Evolutionary conservation across 495 filamentous ascomycete genomes (phyloP), one percentile per base, ranked within the genome.

Genomic region (Jackrogersella multiformis): DNA sequence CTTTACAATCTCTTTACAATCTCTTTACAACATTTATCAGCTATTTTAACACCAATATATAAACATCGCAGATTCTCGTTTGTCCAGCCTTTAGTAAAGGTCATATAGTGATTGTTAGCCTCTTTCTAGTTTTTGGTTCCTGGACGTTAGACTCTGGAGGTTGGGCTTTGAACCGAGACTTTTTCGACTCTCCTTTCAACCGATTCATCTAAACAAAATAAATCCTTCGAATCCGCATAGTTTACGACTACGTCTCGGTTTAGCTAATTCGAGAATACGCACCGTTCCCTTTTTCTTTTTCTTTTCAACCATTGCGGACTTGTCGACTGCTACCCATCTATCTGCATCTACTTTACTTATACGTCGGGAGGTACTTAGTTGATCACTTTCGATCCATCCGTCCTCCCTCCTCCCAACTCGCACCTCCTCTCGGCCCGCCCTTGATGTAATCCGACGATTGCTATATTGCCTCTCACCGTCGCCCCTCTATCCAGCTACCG

Each of bases 371-470:
- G 39, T n/a, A n/a, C n/a, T 24, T 32, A 18, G 45, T 32, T 16
- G 0, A 32, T 1, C 21, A 6, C 15, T 20, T 18, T 49, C 45
- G 24, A 32, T 32, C 45, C 13, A 32, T 49, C 24, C 30, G n/a
- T n/a, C n/a, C 26, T 30, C 26, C 26, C 26, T 30, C 7, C 26
- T 3, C 26, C 26, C 26, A 30, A 30, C 26, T 30, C 26, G 26
- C 26, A 4, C 26, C 4, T 30, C 7, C 26, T 3, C 7, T 30
- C 26, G 26, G 26, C 26, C 39, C 39, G 20, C 6, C n/a, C 49
- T 61, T 57, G 34, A 67, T 61, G 64, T 67, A 32, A 67, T 61
- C 48, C 52, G 36, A 60, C 56, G 10, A 38, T 39, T 24, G 42
- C 18, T 5, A 21, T 24, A 21, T 20, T 24, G 44, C 28, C 7